Base-by-base conservation (phyloP, 805 yeast species). In the Candida verbasci region DNA sequence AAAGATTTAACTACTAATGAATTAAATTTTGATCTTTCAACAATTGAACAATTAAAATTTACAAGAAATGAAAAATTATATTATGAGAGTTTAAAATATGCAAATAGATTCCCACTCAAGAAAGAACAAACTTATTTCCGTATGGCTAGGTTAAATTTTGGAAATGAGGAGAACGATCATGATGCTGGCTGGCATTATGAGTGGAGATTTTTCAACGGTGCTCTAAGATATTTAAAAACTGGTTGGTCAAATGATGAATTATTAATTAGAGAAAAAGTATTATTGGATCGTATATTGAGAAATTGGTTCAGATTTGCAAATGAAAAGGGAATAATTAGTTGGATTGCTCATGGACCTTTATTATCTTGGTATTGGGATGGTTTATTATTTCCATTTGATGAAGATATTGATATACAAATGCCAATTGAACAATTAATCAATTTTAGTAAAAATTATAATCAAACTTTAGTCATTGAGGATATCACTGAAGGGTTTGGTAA, bases 171-270 rank as follows among this genome's bases (percentile, higher is more conserved):
- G 32, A 56, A 53, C 39, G 41, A 58, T 20, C 52, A 50, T 12
- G 74, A 69, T 43, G 63, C 66, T 40, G 77, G 77, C 20, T 68
- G 68, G 51, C 83, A 78, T 49, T 72, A 75, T 43, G 84, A 78
- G 49, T 69, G 67, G 62, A 54, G 81, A 34, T 78, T 78, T 41
- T 78, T 74, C 58, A 68, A 68, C 43, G 82, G 80, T 12, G 64
- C 74, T 2, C 58, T 78, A 42, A 75, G 74, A 40, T 65, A 62
- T 37, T 44, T 73, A 25, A 53, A 52, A 27, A 42, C 42, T 52
- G 14, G 60, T 3, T 55, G 59, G 55, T 47, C 48, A 10, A 36
- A 37, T 17, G 50, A 45, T 3, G 58, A 58, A 42, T 34, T 53
- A 18, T 38, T 40, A 28, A 43, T 42, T 25, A 37, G 55, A 29